Base-by-base conservation (phyloP, 805 yeast species). In the Saccharomycopsis capsularis region DNA sequence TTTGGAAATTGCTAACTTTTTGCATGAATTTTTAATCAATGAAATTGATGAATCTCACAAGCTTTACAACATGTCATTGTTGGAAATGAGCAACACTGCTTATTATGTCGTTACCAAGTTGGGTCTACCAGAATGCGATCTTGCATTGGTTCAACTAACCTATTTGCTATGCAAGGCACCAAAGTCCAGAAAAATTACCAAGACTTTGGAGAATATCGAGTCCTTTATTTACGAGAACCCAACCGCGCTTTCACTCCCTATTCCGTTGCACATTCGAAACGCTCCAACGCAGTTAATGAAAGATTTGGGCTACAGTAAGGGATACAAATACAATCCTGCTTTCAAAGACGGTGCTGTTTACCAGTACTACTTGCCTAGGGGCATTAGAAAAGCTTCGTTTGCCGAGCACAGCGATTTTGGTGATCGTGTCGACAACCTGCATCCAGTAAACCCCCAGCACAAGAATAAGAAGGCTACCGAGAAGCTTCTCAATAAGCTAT, bases 51-150 rank as follows among this genome's bases (percentile, higher is more conserved):
- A 89, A 46, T 65, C 84, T 1, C 19, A 97, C 98, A 0, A 81
- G 90, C n/a, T 5, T 4, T 18, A 36, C 4, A 19, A 40, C 11
- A 15, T 59, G 97, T 91, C 63, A 97, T 79, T 95, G 57, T 66
- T 93, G 40, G 96, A 98, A 2, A 82, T 93, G 66, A 93, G 95
- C 1, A 74, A 85, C 3, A 81, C 96, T 0, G 78, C 95, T 0
- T 86, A 85, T 61, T 86, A 87, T 39, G 89, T 97, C 0, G 81
- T 86, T 3, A 90, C 87, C 67, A 86, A 85, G 64, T 75, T 93
- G 18, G 99, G 99, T 0, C 71, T 93, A 74, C 99, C 99, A 0
- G 99, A 93, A 60, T 91, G 93, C 2, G 96, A 91, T 62, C 71
- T 87, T 25, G 81, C 88, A 3, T 65, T 93, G 32, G 99, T 89